These are phyloP conservation scores for Pleurotus ostreatus DNA, from an alignment of 768 basidiomycete species.

Conservation along the genomic window DNA sequence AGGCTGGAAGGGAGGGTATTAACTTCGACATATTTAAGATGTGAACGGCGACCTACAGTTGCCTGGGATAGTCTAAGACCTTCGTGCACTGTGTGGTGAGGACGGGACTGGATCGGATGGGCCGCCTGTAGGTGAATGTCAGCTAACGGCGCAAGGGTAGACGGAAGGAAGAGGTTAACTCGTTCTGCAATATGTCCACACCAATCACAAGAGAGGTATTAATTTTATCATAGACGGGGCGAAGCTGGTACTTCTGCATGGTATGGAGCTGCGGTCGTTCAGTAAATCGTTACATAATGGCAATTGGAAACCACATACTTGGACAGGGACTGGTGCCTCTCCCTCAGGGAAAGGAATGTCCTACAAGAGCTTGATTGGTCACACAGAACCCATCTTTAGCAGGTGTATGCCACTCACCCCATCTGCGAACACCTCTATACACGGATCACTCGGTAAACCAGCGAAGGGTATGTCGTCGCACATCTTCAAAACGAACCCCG, in stretches of 20 bases:
- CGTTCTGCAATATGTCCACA: background rate
- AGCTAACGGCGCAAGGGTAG: too few species aligned
- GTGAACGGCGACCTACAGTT: constrained; percentile 31
- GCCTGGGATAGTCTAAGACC: constrained; percentile 38
- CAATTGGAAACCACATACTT: background rate
- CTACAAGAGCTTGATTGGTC: background rate
- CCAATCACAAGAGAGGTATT: background rate
- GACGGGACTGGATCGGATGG: background rate
- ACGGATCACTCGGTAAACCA: constrained; percentile 25
- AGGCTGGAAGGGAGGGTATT: constrained; percentile 25
- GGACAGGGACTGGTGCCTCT: background rate
- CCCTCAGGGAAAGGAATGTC: background rate
- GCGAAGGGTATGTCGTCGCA: constrained; percentile 41
- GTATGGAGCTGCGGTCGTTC: background rate
- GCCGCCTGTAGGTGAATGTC: background rate
- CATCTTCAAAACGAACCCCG: constrained; percentile 30
- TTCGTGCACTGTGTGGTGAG: constrained; percentile 39
- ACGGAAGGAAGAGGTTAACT: too few species aligned
- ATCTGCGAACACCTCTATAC: constrained; percentile 31
- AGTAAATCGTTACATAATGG: too few species aligned
- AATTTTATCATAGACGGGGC: background rate
- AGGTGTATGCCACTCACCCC: constrained; percentile 10
- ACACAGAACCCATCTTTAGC: constrained; percentile 3
- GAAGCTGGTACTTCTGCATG: background rate
- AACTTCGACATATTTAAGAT: background rate